A percentile compares a stretch with the other conserved stretches of the same genome.
These are phyloP conservation scores for Mycena indigotica DNA, from an alignment of 768 basidiomycete genomes.

Conservation along the genomic window DNA sequence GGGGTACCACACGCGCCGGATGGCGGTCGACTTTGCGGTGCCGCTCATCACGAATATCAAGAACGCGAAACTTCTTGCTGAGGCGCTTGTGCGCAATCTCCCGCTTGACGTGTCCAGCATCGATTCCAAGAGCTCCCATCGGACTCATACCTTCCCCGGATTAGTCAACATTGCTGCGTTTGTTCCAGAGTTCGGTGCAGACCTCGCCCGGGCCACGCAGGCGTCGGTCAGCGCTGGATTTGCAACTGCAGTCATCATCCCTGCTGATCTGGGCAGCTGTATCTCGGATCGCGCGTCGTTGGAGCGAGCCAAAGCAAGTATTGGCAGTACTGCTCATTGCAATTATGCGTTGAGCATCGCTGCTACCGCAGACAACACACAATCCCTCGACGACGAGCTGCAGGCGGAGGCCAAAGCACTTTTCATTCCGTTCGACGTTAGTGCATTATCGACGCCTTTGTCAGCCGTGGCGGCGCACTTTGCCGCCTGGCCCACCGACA, in stretches of 20 bases:
- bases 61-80: conserved; percentile 93
- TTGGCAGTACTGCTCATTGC: conserved; percentile 70
- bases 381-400: conserved; percentile 69
- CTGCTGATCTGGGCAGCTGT: conserved; percentile 59
- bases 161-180: conserved; percentile 88
- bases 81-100: conserved; percentile 89
- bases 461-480: conserved; percentile 85
- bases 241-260: conserved; percentile 79
- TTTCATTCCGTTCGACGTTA: conserved; percentile 76
- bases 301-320: conserved; percentile 67
- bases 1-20: conserved; percentile 93
- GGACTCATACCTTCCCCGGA: conserved; percentile 88
- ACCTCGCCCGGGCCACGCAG: conserved; percentile 69
- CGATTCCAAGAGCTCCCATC: conserved; percentile 93
- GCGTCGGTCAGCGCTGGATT: conserved; percentile 90
- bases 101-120: conserved; percentile 86
- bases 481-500: conserved; percentile 85
- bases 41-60: conserved; percentile 99
- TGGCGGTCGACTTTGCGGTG: conserved; percentile 98
- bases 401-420: conserved; percentile 81
- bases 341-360: conserved; percentile 86
- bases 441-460: conserved; percentile 54
- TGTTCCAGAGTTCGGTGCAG: conserved; percentile 72
- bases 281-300: conserved; percentile 72
- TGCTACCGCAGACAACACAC: conserved; percentile 69